Conservation (phyloP, 768 basidiomycete genomes). For the Termitomyces sp. region DNA sequence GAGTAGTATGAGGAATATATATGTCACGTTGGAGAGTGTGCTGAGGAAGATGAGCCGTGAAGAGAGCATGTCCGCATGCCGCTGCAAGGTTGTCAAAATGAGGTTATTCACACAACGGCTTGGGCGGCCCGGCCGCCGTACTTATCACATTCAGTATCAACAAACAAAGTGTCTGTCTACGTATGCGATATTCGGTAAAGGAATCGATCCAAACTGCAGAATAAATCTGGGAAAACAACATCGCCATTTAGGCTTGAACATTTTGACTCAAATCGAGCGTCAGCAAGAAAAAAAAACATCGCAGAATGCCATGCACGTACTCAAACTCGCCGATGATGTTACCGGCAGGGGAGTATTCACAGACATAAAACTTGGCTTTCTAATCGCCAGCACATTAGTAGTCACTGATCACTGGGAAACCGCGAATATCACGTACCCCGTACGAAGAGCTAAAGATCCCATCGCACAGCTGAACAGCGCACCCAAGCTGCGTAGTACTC, state of each 20-base stretch:
- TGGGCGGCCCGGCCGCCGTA: slow-evolving; percentile 5
- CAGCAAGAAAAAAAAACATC: neutral
- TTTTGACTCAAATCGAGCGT: slow-evolving; percentile 28
- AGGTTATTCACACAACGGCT: neutral
- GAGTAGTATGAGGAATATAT: slow-evolving; percentile 45
- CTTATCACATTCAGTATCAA: neutral
- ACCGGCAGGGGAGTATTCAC: slow-evolving; percentile 62
- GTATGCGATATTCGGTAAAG: neutral
- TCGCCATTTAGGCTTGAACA: slow-evolving; percentile 31
- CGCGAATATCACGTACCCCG: slow-evolving; percentile 38
- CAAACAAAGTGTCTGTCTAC: neutral
- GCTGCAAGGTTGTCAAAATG: neutral
- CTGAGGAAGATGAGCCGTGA: slow-evolving; percentile 26
- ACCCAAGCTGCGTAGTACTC: slow-evolving; percentile 54
- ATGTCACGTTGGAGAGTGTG: slow-evolving; percentile 49
- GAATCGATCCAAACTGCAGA: slow-evolving; percentile 12
- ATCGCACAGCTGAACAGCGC: slow-evolving; percentile 49
- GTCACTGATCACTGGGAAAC: neutral
- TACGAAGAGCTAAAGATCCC: slow-evolving; percentile 52
- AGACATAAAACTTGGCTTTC: slow-evolving; percentile 57
- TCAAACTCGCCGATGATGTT: slow-evolving; percentile 58
- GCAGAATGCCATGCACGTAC: slow-evolving; percentile 33
- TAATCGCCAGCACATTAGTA: slow-evolving; percentile 17
- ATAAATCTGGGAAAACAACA: neutral
- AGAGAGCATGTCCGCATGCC: slow-evolving; percentile 27